Conservation (phyloP, 1,139 yeast species). For the Scheffersomyces stambukii region DNA sequence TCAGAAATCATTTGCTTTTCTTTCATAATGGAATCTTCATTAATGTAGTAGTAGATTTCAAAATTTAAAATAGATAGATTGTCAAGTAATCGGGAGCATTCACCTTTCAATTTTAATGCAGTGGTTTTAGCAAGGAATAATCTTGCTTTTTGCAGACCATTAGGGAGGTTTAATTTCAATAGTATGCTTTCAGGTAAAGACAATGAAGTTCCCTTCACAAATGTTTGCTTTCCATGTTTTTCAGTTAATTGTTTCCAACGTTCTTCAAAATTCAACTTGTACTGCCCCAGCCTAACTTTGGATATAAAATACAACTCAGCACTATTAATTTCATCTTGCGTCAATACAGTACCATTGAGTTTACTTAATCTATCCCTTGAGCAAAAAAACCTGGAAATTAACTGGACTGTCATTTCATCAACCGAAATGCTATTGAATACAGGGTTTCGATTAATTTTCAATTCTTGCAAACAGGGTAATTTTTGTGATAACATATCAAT, state of each 20-base stretch:
- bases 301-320: slow-evolving; percentile 68
- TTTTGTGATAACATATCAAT: slow-evolving; percentile 35
- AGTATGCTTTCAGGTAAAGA: no score
- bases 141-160: slow-evolving; percentile 1
- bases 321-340: slow-evolving; percentile 47
- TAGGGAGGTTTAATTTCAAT: no score
- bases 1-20: slow-evolving; percentile 21
- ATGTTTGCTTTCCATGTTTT: slow-evolving; percentile 17
- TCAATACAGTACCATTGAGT: slow-evolving; percentile 56
- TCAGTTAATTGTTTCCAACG: slow-evolving; percentile 27
- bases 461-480: slow-evolving; percentile 36
- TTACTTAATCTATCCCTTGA: slow-evolving; percentile 19
- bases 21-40: slow-evolving; percentile 9
- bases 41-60: slow-evolving; percentile 15
- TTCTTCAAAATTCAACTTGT: slow-evolving; percentile 14
- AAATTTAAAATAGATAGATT: slow-evolving; percentile 16
- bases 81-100: slow-evolving; percentile 12
- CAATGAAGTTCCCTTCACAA: no score
- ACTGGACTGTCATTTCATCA: slow-evolving; percentile 34
- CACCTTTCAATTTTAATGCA: slow-evolving; percentile 27
- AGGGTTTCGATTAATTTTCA: slow-evolving; percentile 54
- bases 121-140: slow-evolving; percentile 12
- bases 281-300: slow-evolving; percentile 34
- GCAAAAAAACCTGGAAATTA: slow-evolving; percentile 49
- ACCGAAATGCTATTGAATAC: slow-evolving; percentile 30